A percentile compares a stretch with the other conserved stretches of the same genome.
Conservation (phyloP, 345 rosid genomes). For the Populus nigra region DNA sequence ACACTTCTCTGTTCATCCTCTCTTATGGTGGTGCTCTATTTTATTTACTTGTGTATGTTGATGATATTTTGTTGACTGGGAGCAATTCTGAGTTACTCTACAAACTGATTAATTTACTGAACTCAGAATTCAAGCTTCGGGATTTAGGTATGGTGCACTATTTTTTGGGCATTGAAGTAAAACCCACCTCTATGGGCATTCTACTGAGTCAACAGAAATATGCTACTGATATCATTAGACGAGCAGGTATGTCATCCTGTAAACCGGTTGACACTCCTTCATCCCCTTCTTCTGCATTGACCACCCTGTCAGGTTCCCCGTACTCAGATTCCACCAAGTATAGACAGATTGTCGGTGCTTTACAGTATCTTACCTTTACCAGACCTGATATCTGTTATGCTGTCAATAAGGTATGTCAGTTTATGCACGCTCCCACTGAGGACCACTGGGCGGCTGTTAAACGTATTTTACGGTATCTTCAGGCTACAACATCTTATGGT, state of each 20-base stretch:
- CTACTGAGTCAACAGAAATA: neutral
- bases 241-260: neutral
- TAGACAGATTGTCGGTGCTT: too few relatives aligned
- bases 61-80: neutral
- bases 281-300: neutral
- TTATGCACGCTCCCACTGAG: too few relatives aligned
- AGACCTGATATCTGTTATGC: too few relatives aligned
- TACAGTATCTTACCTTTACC: too few relatives aligned
- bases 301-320: too few relatives aligned
- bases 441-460: too few relatives aligned
- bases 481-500: too few relatives aligned
- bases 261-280: neutral
- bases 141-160: neutral
- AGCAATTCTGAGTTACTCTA: neutral
- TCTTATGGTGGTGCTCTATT: neutral
- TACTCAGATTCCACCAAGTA: too few relatives aligned
- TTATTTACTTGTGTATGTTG: neutral
- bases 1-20: neutral
- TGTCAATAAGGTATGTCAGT: too few relatives aligned
- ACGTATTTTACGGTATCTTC: too few relatives aligned
- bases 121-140: neutral
- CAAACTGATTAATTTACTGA: neutral
- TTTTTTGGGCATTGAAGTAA: neutral
- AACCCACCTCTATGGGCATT: too few relatives aligned
- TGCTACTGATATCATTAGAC: neutral